Percentiles rank a stretch among this genome's conserved stretches.
These are phyloP conservation scores for Fusarium armeniacum DNA, from an alignment of 2,329 filamentous ascomycete species.

Conservation along the genomic window DNA sequence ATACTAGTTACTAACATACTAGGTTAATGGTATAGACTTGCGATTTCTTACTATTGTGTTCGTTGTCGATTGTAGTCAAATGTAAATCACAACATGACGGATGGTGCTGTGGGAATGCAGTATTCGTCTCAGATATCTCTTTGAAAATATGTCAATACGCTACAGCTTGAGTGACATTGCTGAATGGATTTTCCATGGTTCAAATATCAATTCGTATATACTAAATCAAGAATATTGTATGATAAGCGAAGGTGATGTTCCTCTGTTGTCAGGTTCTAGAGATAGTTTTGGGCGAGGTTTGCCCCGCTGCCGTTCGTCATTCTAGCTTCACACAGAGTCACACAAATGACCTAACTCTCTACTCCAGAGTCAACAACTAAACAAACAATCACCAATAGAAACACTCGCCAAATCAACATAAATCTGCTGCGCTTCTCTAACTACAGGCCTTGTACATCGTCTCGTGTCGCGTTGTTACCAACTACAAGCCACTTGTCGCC, in stretches of 20 bases:
- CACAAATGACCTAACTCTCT: slow-evolving; percentile 31
- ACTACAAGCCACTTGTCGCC: slow-evolving; percentile 2
- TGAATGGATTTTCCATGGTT: fast-evolving
- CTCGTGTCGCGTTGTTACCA: neutral
- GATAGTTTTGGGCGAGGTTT: slow-evolving; percentile 16
- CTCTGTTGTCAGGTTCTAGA: neutral
- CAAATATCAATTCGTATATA: neutral
- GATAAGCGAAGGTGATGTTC: neutral
- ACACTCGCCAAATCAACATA: neutral
- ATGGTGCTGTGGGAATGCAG: no score
- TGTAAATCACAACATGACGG: neutral
- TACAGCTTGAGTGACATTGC: neutral
- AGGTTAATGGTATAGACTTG: no score
- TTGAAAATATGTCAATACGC: neutral
- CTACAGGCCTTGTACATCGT: neutral
- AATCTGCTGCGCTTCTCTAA: neutral
- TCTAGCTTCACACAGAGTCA: slow-evolving; percentile 35
- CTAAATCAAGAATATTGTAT: neutral
- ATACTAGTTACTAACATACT: no score
- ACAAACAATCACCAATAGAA: neutral
- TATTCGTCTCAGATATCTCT: neutral
- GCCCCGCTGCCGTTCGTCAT: slow-evolving; percentile 34
- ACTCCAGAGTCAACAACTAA: slow-evolving; percentile 16
- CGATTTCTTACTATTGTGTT: neutral
- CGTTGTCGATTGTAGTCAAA: neutral